Evolutionary conservation across 495 filamentous ascomycete genomes (phyloP).

Genomic region (Aspergillus steynii): DNA sequence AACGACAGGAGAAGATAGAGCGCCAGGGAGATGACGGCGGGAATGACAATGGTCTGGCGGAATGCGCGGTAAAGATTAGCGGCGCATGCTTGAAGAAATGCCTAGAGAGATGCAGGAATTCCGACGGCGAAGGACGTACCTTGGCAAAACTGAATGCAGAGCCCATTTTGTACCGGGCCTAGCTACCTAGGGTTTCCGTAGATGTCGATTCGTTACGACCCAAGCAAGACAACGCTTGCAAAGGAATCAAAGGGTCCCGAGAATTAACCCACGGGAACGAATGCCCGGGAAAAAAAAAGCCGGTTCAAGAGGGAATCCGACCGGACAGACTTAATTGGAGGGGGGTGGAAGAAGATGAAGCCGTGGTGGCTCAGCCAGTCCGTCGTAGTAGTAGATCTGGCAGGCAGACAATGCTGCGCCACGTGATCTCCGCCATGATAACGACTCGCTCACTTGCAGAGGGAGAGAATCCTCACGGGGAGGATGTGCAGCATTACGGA

Average conservation of each 20-base stretch:
- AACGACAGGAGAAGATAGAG: slow-evolving; percentile 74
- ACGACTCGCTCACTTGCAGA: neutral
- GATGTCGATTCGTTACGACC: neutral
- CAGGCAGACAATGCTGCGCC: neutral
- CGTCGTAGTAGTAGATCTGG: neutral
- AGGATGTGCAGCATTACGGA: neutral
- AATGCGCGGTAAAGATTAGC: slow-evolving; percentile 5
- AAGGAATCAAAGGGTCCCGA: neutral
- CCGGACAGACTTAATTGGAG: neutral
- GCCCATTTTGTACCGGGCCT: slow-evolving; percentile 24
- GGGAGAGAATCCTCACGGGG: neutral
- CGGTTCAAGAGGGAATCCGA: too few species aligned
- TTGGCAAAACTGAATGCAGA: slow-evolving; percentile 36
- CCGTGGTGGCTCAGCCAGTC: neutral
- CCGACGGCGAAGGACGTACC: slow-evolving; percentile 17
- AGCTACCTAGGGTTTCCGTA: neutral
- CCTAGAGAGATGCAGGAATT: neutral
- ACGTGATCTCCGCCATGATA: neutral
- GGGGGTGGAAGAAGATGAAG: too few species aligned
- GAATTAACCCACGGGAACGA: neutral
- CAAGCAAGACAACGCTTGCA: neutral
- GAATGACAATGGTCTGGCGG: slow-evolving; percentile 72
- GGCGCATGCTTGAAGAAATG: neutral
- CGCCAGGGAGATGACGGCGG: slow-evolving; percentile 71
- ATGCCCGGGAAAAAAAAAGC: neutral